Percentiles rank a stretch among this genome's conserved stretches.
These are phyloP conservation scores for Grigorovia yakushimaensis DNA, from an alignment of 805 yeast species.

Conservation along the genomic window DNA sequence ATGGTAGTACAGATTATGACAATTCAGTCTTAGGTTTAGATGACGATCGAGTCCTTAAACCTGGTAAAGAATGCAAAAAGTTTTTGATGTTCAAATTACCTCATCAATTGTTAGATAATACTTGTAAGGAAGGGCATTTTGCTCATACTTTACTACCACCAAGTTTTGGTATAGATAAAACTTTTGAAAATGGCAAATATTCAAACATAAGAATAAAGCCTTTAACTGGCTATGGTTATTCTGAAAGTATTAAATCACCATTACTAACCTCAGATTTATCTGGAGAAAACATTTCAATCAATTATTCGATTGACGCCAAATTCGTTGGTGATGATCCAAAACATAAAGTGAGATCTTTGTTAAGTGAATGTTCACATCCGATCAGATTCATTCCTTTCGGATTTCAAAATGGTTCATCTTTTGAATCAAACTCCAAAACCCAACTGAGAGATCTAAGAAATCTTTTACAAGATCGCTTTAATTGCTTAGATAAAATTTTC, in stretches of 20 bases:
- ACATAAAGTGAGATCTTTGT: conserved; percentile 8
- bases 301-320: conserved; percentile 46
- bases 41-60: conserved; percentile 35
- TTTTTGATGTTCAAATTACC: conserved; percentile 51
- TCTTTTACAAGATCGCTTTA: conserved; percentile 11
- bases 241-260: conserved; percentile 41
- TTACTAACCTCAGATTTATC: conserved; percentile 38
- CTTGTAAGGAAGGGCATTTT: conserved; percentile 36
- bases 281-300: conserved; percentile 31
- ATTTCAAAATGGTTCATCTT: conserved; percentile 8
- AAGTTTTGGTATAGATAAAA: conserved; percentile 31
- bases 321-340: conserved; percentile 37
- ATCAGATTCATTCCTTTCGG: conserved; percentile 25
- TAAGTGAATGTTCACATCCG: conserved; percentile 15
- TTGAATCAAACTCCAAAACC: conserved; percentile 6
- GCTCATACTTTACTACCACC: conserved; percentile 32
- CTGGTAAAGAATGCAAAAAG: conserved; percentile 43
- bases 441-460: conserved; percentile 9
- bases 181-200: conserved; percentile 18
- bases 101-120: conserved; percentile 39
- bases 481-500: conserved; percentile 8
- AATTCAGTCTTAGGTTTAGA: conserved; percentile 34
- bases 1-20: conserved; percentile 20
- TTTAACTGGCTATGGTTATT: conserved; percentile 46
- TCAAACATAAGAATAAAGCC: conserved; percentile 24